These are phyloP conservation scores for Volvox reticuliferus DNA, from an alignment of 139 green algal species.

Conservation along the genomic window DNA sequence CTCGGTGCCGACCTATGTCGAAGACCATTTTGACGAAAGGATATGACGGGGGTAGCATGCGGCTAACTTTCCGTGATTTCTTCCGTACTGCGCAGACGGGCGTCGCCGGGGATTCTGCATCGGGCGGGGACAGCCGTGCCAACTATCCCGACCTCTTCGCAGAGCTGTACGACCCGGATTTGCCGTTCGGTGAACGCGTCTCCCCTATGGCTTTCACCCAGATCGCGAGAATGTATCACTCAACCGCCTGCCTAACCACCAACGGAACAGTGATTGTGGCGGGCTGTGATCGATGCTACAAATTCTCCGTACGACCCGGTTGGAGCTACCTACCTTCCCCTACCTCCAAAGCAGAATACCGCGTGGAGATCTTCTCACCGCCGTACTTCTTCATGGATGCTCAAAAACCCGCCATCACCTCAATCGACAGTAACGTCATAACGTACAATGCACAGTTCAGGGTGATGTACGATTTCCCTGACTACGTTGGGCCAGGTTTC, in stretches of 20 bases:
- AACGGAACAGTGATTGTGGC: conserved; percentile 55
- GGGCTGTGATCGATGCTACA: conserved; percentile 48
- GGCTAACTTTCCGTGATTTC: no score
- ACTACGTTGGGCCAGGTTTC: neutral
- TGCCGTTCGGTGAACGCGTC: conserved; percentile 2
- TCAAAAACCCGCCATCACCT: conserved; percentile 3
- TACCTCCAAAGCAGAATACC: conserved; percentile 52
- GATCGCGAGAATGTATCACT: conserved; percentile 58
- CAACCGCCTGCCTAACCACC: conserved; percentile 52
- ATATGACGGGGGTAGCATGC: no score
- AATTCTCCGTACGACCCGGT: neutral
- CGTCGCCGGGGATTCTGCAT: conserved; percentile 18
- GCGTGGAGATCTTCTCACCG: conserved; percentile 59
- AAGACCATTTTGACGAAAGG: no score
- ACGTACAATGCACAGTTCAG: neutral
- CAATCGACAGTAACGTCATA: neutral
- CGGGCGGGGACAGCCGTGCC: conserved; percentile 41
- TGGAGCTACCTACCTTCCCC: neutral
- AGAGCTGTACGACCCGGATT: conserved; percentile 47
- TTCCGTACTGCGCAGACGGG: neutral
- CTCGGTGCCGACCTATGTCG: no score
- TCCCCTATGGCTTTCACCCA: neutral
- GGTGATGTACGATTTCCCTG: neutral
- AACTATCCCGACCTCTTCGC: conserved; percentile 51
- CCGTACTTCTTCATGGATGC: conserved; percentile 26